These are phyloP conservation scores for Elaeagnus macrophylla DNA, from an alignment of 306 rosid genomes.

Conservation along the genomic window DNA sequence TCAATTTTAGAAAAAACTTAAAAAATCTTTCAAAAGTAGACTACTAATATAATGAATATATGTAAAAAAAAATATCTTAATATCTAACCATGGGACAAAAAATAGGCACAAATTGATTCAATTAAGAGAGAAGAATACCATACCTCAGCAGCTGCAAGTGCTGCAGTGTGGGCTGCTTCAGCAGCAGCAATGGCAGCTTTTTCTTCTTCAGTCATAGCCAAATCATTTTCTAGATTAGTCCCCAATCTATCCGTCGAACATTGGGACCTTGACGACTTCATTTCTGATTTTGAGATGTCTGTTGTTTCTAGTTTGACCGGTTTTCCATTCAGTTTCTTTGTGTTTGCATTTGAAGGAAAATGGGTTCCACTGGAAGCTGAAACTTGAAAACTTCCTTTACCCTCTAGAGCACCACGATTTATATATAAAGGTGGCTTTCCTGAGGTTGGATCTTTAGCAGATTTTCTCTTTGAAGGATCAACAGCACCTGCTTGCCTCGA, in stretches of 20 bases:
- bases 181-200: conserved; percentile 91
- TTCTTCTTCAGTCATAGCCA: conserved; percentile 75
- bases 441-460: conserved; percentile 49
- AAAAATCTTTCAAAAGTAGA: background rate
- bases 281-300: conserved; percentile 45
- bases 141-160: conserved; percentile 97
- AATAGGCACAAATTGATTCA: background rate
- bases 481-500: conserved; percentile 50
- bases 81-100: background rate
- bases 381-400: conserved; percentile 44
- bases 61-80: no score
- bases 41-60: no score
- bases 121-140: conserved; percentile 24
- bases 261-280: conserved; percentile 53
- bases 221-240: conserved; percentile 29
- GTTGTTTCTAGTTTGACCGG: conserved; percentile 39
- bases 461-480: conserved; percentile 64
- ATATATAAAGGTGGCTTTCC: conserved; percentile 77
- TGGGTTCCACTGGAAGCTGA: conserved; percentile 47
- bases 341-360: conserved; percentile 36
- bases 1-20: no score
- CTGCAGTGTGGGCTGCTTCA: conserved; percentile 91
- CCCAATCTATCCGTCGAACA: conserved; percentile 41
- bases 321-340: conserved; percentile 46
- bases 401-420: conserved; percentile 48